Evolutionary conservation across 2,329 filamentous ascomycete species (phyloP), one percentile per base, ranked within the genome.

Genomic region (Pseudohalonectria lignicola): DNA sequence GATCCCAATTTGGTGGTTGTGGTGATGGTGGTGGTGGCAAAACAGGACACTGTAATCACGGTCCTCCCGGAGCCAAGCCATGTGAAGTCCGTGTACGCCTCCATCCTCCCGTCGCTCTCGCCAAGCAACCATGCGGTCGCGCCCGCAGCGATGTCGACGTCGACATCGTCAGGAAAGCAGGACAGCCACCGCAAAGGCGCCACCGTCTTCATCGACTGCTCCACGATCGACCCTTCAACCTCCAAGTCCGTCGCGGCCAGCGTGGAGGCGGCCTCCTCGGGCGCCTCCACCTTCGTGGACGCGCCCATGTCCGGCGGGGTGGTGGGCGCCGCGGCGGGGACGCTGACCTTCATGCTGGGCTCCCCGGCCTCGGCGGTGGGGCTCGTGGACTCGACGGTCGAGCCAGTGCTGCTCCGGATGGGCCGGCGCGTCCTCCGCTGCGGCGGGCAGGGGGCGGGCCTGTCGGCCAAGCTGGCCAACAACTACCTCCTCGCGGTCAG

Each of bases 251-350:
- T 96, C 5, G 86, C 87, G 17, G 68, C 77, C 43, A 70, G 72
- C 18, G 79, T 93, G 2, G 44, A 59, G 2, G 35, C 41, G 4
- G 49, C 73, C 68, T 19, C 31, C 11, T 5, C 16, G 16, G 48
- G 51, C 41, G 72, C 73, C 5, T 76, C 76, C 1, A 71, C 70
- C 37, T 95, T 96, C 53, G 79, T 95, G 41, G 92, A 98, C 55
- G 90, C 92, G 3, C 92, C 92, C 32, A 94, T 98, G 82, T 96
- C 90, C 0, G 92, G 92, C 34, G 92, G 92, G 36, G 88, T 95
- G 1, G 86, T 96, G 5, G 92, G 90, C 31, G 92, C 92, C 10
- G 70, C 77, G 5, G 86, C 86, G 11, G 92, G 83, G 25, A 88
- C 86, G 0, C 67, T 98, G 41, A 94, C 88, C 0, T 98, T 98